phyloP scores from a whole-genome alignment of 495 filamentous ascomycete species.

The Penicillium ucsense region DNA sequence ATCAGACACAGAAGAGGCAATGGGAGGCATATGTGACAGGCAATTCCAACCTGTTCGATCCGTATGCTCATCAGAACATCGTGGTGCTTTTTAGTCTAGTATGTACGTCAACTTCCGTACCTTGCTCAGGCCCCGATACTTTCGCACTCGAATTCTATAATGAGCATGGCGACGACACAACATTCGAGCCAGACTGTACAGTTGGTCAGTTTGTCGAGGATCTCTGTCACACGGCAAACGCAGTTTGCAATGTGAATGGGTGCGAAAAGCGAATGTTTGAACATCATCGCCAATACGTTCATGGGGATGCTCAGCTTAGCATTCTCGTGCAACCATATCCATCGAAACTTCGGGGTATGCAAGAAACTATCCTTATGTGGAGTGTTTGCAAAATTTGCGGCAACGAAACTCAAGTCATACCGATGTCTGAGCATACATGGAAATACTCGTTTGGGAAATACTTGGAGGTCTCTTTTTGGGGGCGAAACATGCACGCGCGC shows the following conservation, averaged over 20 bases:
- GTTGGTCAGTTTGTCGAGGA: conserved; percentile 95
- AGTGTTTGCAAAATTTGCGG: conserved; percentile 86
- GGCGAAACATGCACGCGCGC: conserved; percentile 66
- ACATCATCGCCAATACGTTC: conserved; percentile 94
- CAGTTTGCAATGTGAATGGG: conserved; percentile 67
- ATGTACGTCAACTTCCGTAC: conserved; percentile 81
- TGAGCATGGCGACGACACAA: conserved; percentile 57
- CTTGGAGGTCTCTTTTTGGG: conserved; percentile 94
- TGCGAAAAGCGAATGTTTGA: conserved; percentile 86
- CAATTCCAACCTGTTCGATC: conserved; percentile 80
- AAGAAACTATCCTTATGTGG: conserved; percentile 93
- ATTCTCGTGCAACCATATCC: conserved; percentile 73
- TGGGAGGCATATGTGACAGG: conserved; percentile 90
- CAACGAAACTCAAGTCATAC: conserved; percentile 77
- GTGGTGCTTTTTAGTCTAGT: conserved; percentile 90
- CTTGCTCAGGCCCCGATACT: conserved; percentile 81
- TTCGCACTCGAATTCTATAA: conserved; percentile 87
- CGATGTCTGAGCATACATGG: conserved; percentile 94
- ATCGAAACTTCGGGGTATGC: conserved; percentile 56
- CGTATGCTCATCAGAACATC: conserved; percentile 89
- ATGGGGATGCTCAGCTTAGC: conserved; percentile 88
- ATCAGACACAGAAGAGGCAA: conserved; percentile 85
- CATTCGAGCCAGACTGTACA: conserved; percentile 78
- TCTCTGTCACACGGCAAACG: conserved; percentile 64
- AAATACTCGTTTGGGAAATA: conserved; percentile 99